Conservation (phyloP, 495 filamentous ascomycete genomes). For the Lophiostoma macrostomum region DNA sequence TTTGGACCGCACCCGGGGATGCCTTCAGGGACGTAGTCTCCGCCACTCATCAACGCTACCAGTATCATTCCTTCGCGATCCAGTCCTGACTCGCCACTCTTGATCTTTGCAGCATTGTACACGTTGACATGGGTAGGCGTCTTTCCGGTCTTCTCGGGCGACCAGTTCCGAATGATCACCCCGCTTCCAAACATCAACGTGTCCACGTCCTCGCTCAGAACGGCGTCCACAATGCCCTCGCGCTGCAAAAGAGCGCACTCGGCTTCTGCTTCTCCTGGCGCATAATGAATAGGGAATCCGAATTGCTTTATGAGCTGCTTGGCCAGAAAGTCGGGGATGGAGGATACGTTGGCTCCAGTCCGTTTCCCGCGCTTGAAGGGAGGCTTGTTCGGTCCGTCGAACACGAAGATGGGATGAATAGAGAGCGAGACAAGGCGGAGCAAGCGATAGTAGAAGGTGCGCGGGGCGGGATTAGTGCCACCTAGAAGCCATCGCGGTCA, state of each 20-base stretch:
- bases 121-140: conserved; percentile 83
- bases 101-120: conserved; percentile 59
- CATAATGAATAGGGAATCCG: conserved; percentile 78
- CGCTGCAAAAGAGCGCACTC: conserved; percentile 88
- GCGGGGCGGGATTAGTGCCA: conserved; percentile 83
- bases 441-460: conserved; percentile 90
- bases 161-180: conserved; percentile 77
- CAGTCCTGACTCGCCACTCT: conserved; percentile 54
- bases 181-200: conserved; percentile 95
- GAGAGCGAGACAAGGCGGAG: conserved; percentile 74
- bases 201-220: conserved; percentile 96
- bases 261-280: conserved; percentile 94
- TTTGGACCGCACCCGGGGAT: conserved; percentile 85
- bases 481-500: conserved; percentile 44
- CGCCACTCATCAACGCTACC: conserved; percentile 91
- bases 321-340: conserved; percentile 47
- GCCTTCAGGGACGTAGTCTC: conserved; percentile 89
- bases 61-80: conserved; percentile 89
- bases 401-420: conserved; percentile 90
- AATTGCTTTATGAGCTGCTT: conserved; percentile 80
- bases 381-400: conserved; percentile 88
- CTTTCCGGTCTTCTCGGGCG: conserved; percentile 63
- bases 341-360: conserved; percentile 47
- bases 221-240: conserved; percentile 85
- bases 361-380: conserved; percentile 82